Base-by-base conservation (phyloP, 306 rosid genomes). In the Pachyrhizus erosus region DNA sequence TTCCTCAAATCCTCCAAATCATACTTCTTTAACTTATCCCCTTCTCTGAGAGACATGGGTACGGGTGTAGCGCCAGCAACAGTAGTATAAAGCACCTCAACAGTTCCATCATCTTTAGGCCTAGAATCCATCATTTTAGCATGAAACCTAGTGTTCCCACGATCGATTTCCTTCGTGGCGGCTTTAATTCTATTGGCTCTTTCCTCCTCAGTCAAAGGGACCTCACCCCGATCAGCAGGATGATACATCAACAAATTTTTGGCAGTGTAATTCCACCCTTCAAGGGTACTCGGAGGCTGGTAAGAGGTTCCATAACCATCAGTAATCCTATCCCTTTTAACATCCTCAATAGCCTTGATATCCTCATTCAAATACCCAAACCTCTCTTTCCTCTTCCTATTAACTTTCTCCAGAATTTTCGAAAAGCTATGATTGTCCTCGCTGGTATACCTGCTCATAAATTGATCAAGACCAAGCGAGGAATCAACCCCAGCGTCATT, bases 341-440 rank as follows among this genome's bases (percentile, higher is more conserved):
- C 94, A 87, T 90, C 97, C 89, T 92, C 97, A 79, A 93, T 86
- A 1, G 88, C 88, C 39, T 87, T 45, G 9, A 66, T 92, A 61
- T 69, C 88, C 18, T 92, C 97, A 12, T 79, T 81, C 89, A 96
- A 79, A 82, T 87, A 89, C 23, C 79, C 94, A 83, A 77, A 90
- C 68, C 98, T 86, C 82, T 96, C 99, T 78, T 96, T 93, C 90
- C 99, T 93, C 94, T 96, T 96, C 95, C 92, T 87, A 88, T 96
- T 96, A 45, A 92, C 97, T 86, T 94, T 93, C 66, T 91, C 98
- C 23, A 96, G 11, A 75, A 96, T 90, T 80, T 91, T 90, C 0
- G 97, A 89, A 78, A 96, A 96, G 55, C 98, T 92, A 21, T 88
- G 26, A 84, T 92, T 96, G 48, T 93, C 99, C 91, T 96, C 97